A percentile compares a stretch with the other conserved stretches of the same genome.
Evolutionary conservation across 2,329 filamentous ascomycete species (phyloP).

Genomic region (Hypoxylon sp.): DNA sequence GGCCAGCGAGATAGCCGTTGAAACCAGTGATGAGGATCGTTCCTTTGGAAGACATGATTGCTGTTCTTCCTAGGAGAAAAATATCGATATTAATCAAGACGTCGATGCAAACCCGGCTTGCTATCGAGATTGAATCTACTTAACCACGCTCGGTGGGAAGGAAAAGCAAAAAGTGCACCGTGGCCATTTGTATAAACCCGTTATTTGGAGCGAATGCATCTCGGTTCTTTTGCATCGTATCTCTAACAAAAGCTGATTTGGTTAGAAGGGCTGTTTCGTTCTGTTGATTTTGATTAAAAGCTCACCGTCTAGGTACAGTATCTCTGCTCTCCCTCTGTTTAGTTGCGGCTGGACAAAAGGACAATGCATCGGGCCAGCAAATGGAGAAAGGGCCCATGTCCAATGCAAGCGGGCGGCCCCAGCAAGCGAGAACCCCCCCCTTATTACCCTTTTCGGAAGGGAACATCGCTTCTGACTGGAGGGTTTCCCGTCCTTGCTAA

Average conservation of each 20-base stretch:
- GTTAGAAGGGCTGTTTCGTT: background rate
- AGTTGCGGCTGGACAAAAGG: constrained; percentile 39
- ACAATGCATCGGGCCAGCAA: constrained; percentile 39
- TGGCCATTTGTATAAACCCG: constrained; percentile 25
- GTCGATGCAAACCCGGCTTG: constrained; percentile 24
- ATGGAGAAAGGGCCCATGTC: constrained; percentile 18
- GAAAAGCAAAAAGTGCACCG: constrained; percentile 10
- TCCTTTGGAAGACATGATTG: constrained; percentile 28
- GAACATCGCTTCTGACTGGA: constrained; percentile 30
- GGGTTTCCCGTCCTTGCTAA: constrained; percentile 8
- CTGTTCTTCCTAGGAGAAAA: background rate
- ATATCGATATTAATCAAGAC: constrained; percentile 2
- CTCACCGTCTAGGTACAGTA: background rate
- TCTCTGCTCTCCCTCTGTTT: constrained; percentile 5
- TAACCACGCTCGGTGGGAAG: constrained; percentile 4
- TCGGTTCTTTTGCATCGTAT: constrained; percentile 28
- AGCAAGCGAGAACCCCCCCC: constrained; percentile 25
- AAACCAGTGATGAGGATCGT: constrained; percentile 50
- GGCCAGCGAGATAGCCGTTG: constrained; percentile 51
- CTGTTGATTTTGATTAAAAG: constrained; percentile 16
- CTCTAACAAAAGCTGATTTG: constrained; percentile 6
- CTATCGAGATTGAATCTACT: constrained; percentile 17
- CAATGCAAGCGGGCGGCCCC: background rate
- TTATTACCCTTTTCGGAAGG: constrained; percentile 36
- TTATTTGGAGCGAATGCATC: constrained; percentile 9